phyloP scores from a whole-genome alignment of 768 basidiomycete genomes.

The Kwoniella newhampshirensis region DNA sequence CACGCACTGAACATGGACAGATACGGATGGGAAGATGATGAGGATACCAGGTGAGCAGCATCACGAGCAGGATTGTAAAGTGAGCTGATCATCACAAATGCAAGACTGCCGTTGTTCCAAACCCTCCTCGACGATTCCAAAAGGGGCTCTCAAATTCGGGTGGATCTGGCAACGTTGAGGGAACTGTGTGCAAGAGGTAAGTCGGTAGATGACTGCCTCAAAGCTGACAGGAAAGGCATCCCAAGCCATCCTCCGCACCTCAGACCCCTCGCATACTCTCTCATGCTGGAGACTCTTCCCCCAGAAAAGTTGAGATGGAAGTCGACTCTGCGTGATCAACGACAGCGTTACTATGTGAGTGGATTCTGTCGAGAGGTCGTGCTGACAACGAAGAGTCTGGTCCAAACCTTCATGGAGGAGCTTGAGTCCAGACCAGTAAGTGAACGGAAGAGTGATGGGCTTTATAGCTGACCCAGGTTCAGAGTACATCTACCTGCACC shows the following conservation, averaged over 20 bases:
- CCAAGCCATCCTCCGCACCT: conserved; percentile 47
- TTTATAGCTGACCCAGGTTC: neutral
- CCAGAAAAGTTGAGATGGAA: conserved; percentile 37
- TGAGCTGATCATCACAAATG: no score
- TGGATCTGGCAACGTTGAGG: conserved; percentile 42
- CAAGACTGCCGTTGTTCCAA: conserved; percentile 45
- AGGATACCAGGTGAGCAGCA: conserved; percentile 10
- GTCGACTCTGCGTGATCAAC: conserved; percentile 13
- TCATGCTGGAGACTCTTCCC: conserved; percentile 41
- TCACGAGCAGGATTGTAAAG: no score
- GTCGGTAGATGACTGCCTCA: neutral
- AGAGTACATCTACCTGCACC: conserved; percentile 8
- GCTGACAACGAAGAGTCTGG: conserved; percentile 17
- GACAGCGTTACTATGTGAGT: conserved; percentile 40
- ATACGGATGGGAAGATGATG: conserved; percentile 8
- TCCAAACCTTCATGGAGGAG: conserved; percentile 22
- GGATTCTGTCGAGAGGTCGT: neutral
- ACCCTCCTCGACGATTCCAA: conserved; percentile 40
- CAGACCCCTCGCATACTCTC: conserved; percentile 40
- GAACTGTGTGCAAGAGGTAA: conserved; percentile 44
- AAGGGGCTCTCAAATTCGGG: conserved; percentile 24
- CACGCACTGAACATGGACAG: no score
- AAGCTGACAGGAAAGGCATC: conserved; percentile 33
- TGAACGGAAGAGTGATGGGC: neutral
- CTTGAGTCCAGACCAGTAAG: conserved; percentile 13